Conservation (phyloP, 331 rosid species). For the Erythrophleum ivorense region DNA sequence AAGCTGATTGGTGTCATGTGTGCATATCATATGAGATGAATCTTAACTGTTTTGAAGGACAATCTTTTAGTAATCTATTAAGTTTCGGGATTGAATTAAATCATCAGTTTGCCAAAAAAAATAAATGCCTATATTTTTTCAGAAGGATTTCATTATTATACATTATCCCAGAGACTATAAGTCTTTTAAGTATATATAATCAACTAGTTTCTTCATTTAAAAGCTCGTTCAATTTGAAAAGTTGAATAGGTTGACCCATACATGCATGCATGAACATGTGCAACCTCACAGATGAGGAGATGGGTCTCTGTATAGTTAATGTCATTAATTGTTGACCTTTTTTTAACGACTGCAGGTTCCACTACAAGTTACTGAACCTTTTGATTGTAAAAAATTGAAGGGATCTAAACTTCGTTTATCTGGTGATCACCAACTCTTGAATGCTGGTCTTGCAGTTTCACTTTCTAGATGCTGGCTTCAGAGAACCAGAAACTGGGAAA, state of each 20-base stretch:
- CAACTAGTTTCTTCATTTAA: neutral
- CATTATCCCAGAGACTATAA: neutral
- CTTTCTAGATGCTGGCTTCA: slow-evolving; percentile 83
- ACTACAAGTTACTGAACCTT: slow-evolving; percentile 53
- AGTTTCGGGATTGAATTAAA: slow-evolving; percentile 16
- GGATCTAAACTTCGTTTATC: slow-evolving; percentile 67
- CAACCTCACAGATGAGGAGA: neutral
- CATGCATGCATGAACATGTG: neutral
- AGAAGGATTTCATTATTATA: neutral
- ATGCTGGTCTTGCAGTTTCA: slow-evolving; percentile 83
- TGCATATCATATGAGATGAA: too few species aligned
- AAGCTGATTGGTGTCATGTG: too few species aligned
- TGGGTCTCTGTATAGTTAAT: slow-evolving; percentile 9
- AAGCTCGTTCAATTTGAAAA: slow-evolving; percentile 17
- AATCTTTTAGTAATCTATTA: slow-evolving; percentile 2
- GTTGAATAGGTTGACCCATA: slow-evolving; percentile 2
- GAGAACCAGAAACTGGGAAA: slow-evolving; percentile 75
- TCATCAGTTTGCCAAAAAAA: too few species aligned
- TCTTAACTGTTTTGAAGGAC: neutral
- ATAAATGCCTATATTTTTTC: neutral
- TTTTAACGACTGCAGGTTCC: slow-evolving; percentile 62
- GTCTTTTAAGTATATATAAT: neutral
- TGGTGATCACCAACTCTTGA: slow-evolving; percentile 72
- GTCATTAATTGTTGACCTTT: slow-evolving; percentile 34
- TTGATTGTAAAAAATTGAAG: slow-evolving; percentile 51